Percentiles rank a stretch among this genome's conserved stretches.
Evolutionary conservation across 495 filamentous ascomycete genomes (phyloP).

Genomic region (Podospora comata): DNA sequence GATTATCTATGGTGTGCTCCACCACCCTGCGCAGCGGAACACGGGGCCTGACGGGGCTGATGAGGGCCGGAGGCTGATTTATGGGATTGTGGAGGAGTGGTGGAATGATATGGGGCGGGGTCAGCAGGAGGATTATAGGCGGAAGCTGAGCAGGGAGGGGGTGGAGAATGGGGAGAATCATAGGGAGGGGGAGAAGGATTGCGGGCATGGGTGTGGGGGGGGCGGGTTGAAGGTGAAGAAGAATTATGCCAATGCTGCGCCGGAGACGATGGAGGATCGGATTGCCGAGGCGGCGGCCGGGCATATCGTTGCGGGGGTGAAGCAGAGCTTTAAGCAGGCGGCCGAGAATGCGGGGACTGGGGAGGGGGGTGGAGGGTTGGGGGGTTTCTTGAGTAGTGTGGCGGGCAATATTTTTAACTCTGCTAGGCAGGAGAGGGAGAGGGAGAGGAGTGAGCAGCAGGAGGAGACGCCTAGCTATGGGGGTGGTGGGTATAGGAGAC

Average conservation of each 20-base stretch:
- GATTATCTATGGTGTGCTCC: conserved; percentile 78
- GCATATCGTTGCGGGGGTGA: conserved; percentile 47
- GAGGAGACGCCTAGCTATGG: conserved; percentile 45
- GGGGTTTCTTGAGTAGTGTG: conserved; percentile 41
- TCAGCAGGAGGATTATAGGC: conserved; percentile 60
- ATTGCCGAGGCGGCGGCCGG: conserved; percentile 45
- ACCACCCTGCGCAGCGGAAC: conserved; percentile 74
- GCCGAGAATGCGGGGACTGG: conserved; percentile 28
- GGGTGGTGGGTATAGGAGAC: conserved; percentile 45
- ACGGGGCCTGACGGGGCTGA: conserved; percentile 67
- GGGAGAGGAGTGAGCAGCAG: conserved; percentile 40
- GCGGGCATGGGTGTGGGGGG: conserved; percentile 80
- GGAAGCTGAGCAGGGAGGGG: conserved; percentile 71
- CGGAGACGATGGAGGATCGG: conserved; percentile 41
- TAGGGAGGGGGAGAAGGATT: conserved; percentile 77
- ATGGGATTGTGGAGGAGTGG: conserved; percentile 72
- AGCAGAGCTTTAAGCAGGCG: conserved; percentile 39
- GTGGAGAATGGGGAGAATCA: conserved; percentile 75
- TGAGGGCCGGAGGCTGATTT: conserved; percentile 75
- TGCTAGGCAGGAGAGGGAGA: conserved; percentile 42
- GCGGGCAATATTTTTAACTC: conserved; percentile 48
- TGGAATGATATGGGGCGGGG: conserved; percentile 64
- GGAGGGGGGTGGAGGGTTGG: conserved; percentile 35
- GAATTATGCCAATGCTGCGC: conserved; percentile 36
- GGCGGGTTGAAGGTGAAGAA: conserved; percentile 49